Evolutionary conservation across 768 basidiomycete species (phyloP).

Genomic region (Boletus reticuloceps): DNA sequence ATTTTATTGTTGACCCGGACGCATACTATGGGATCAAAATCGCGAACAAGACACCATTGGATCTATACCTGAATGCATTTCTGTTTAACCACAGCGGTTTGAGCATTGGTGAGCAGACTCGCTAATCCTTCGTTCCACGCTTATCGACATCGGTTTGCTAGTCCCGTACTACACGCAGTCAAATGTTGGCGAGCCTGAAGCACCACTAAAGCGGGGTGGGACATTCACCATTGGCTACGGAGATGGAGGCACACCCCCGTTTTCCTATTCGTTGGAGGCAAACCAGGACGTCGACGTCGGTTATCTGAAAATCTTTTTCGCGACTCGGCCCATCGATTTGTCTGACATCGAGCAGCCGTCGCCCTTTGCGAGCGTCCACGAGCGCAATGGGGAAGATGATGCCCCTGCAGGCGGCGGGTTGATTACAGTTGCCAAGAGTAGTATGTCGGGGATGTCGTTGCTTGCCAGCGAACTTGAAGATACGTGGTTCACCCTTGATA

Average conservation of each 20-base stretch:
- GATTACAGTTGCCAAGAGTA: too few species aligned
- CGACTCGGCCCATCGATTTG: constrained; percentile 36
- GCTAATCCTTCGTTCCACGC: background rate
- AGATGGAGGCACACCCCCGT: constrained; percentile 28
- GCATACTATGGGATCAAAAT: constrained; percentile 35
- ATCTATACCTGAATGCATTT: constrained; percentile 41
- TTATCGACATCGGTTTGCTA: background rate
- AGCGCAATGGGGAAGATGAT: background rate
- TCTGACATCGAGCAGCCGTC: constrained; percentile 33
- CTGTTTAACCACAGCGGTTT: constrained; percentile 42
- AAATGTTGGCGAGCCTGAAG: background rate
- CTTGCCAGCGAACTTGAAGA: background rate
- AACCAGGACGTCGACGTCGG: constrained; percentile 38
- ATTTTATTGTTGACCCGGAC: constrained; percentile 22
- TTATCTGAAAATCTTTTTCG: constrained; percentile 43
- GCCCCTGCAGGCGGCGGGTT: background rate
- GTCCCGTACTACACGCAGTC: constrained; percentile 10
- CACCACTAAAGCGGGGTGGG: constrained; percentile 5
- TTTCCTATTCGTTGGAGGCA: constrained; percentile 22
- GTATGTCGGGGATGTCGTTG: too few species aligned
- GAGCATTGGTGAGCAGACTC: constrained; percentile 29
- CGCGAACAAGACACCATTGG: constrained; percentile 30
- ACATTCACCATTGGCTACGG: constrained; percentile 42
- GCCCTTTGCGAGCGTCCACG: constrained; percentile 22
- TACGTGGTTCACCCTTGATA: constrained; percentile 17